Conservation (phyloP, 169 alveolate genomes). For the Cyclospora cayetanensis region DNA sequence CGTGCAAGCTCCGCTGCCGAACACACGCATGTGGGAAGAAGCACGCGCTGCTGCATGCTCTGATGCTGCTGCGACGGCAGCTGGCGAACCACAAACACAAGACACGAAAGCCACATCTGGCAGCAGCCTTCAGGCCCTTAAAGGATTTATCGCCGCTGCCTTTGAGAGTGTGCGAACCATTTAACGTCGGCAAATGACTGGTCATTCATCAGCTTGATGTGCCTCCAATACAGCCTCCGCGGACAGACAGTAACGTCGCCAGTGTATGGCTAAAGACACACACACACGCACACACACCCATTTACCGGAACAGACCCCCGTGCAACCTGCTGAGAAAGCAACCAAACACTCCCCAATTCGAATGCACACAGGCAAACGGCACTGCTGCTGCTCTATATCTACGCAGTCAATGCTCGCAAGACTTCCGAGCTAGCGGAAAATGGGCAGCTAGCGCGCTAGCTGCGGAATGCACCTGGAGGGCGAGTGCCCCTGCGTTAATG, state of each 20-base stretch:
- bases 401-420: not conserved
- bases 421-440: not conserved
- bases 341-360: not conserved
- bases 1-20: no score
- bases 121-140: no score
- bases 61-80: no score
- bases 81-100: no score
- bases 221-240: slow-evolving; percentile 67
- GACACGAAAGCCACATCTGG: no score
- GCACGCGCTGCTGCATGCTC: no score
- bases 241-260: slow-evolving; percentile 81
- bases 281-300: not conserved
- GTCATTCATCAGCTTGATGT: slow-evolving; percentile 75
- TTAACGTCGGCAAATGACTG: slow-evolving; percentile 74
- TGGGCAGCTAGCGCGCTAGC: no score
- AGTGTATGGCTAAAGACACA: slow-evolving; percentile 73
- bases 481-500: slow-evolving; percentile 77
- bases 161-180: slow-evolving; percentile 71
- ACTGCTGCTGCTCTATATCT: not conserved
- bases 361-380: not conserved
- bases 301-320: not conserved
- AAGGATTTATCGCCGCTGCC: no score
- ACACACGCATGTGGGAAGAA: no score
- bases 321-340: no score
- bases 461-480: slow-evolving; percentile 80